Evolutionary conservation across 306 rosid genomes (phyloP).

Genomic region (Acacia acuminata): DNA sequence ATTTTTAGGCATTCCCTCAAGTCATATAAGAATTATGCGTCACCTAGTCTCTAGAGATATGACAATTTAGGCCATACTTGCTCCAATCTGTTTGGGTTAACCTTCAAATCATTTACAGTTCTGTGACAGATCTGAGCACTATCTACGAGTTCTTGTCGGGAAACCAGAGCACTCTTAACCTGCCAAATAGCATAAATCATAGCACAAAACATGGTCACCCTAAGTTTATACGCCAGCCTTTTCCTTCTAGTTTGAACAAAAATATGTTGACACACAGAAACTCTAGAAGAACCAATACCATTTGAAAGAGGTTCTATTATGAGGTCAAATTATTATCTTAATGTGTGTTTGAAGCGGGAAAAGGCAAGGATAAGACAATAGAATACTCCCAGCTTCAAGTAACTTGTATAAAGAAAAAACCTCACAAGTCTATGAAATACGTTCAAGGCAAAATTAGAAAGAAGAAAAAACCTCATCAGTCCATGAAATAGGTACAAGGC

Average conservation of each 20-base stretch:
- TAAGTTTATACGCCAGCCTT: not conserved
- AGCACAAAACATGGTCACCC: not conserved
- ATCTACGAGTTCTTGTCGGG: not conserved
- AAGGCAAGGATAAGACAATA: not conserved
- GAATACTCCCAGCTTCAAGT: not conserved
- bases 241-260: not conserved
- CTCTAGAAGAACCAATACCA: not conserved
- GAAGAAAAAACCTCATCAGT: not conserved
- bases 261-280: not conserved
- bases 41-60: not conserved
- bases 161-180: not conserved
- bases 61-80: not conserved
- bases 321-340: not conserved
- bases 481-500: not conserved
- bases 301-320: not conserved
- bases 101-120: not conserved
- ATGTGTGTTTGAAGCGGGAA: not conserved
- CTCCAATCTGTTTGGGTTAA: not conserved
- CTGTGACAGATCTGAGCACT: not conserved
- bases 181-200: not conserved
- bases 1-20: constrained; percentile 5
- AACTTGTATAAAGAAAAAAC: not conserved
- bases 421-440: not conserved
- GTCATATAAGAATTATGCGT: not conserved
- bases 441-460: not conserved